These are phyloP conservation scores for Kwoniella botswanensis DNA, from an alignment of 768 basidiomycete species.

Conservation along the genomic window DNA sequence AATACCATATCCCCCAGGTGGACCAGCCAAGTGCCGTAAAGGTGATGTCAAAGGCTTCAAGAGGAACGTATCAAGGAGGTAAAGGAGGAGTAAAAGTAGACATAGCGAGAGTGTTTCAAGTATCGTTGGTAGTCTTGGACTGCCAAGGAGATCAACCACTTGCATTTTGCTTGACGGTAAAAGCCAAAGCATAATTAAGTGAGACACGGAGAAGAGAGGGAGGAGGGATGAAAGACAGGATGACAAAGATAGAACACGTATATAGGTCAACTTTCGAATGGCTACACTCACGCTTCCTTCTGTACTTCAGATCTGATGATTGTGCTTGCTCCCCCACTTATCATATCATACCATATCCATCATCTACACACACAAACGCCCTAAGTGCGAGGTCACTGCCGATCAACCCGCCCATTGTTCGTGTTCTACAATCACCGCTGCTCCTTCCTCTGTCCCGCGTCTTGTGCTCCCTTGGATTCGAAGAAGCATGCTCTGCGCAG, in stretches of 20 bases:
- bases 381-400: neutral
- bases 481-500: too few relatives aligned
- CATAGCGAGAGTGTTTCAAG: neutral
- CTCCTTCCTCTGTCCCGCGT: too few relatives aligned
- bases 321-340: neutral
- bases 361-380: neutral
- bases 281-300: too few relatives aligned
- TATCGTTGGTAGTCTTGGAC: conserved; percentile 17
- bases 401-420: neutral
- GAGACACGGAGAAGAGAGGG: neutral
- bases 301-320: neutral
- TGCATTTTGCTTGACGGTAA: neutral
- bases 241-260: too few relatives aligned
- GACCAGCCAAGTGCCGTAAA: conserved; percentile 17
- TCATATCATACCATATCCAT: neutral
- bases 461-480: neutral
- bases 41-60: conserved; percentile 32
- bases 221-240: too few relatives aligned
- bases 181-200: neutral
- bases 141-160: neutral
- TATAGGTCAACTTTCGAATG: too few relatives aligned
- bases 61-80: conserved; percentile 13
- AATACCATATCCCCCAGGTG: conserved; percentile 24
- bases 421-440: neutral
- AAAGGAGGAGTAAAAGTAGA: neutral